Evolutionary conservation across 1,139 yeast species (phyloP), one percentile per base, ranked within the genome.

Genomic region (Scheffersomyces cryptocercus): DNA sequence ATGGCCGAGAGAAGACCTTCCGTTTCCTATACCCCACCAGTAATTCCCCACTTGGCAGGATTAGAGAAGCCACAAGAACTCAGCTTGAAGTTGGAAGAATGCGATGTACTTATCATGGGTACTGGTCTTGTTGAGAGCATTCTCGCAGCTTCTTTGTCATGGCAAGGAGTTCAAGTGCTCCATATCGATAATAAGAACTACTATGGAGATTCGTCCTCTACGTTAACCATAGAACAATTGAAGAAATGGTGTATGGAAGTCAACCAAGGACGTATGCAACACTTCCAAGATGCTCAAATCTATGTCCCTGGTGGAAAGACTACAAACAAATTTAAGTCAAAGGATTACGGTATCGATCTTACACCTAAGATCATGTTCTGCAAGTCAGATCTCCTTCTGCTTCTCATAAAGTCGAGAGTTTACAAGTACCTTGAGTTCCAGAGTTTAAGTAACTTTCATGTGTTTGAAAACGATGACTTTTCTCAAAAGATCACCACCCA

Each of bases 161-260:
- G 99, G 98, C 97, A 89, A 58, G 98, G 98, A 11, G 84, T 93
- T 13, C 83, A 78, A 50, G 97, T 93, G 13, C 73, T 93, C 43
- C 99, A 93, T 62, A 81, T 93, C 38, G 99, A 93, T 62, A 73
- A 82, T 44, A 85, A 88, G 56, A 76, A 80, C 32, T 85, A 87
- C 62, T 93, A 93, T 58, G 99, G 99, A 10, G 98, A 90, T 61
- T 77, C 85, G 40, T 78, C 84, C 36, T 91, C 97, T 4, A 87
- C 97, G 11, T 68, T 93, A 46, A 86, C 96, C 20, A 81, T 89
- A 40, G 96, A 88, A 54, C 96, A 91, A 64, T 67, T 90, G 52
- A 83, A 85, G 58, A 72, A 75, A 41, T 90, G 98, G 97, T 88
- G 88, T 40, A 71, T 75, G 48, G 79, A 79, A 39, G 93, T 88